Evolutionary conservation across 768 basidiomycete species (phyloP), one percentile per base, ranked within the genome.

Genomic region (Serpula lacrymans): DNA sequence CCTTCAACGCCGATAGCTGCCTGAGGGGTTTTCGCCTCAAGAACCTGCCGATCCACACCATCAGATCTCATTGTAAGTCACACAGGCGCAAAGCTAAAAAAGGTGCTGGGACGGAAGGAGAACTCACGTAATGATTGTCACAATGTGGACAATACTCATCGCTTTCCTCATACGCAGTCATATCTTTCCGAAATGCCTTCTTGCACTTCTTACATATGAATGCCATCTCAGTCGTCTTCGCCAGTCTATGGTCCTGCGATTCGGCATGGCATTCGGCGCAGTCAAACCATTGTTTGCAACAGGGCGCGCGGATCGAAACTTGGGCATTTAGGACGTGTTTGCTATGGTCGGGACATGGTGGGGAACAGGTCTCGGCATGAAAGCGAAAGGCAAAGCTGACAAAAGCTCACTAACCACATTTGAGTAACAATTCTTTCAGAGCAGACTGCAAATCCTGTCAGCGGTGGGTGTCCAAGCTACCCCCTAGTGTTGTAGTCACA

Each of bases 81-180:
- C 4, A 4, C 14, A 11, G 14, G 8, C 17, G 22, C 16, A 14
- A 24, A 42, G 34, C 9, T 14, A 12, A 6, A 3, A 39, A 17
- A 13, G 14, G 16, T 24, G 12, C 6, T 22, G 4, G 33, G 18
- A 20, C n/a, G 26, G 13, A 27, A 14, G 17, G 31, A 21, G 23
- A n/a, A 71, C 87, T 53, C 58, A 95, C 96, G 60, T 94, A 99
- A 58, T 94, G 94, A 59, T 98, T 98, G 64, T 97, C 96, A 58
- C 96, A 97, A 63, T 96, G 87, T 0, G 95, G 96, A 59, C 96
- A 98, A 59, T 84, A 98, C 64, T 99, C 96, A 59, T 98, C 94
- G 56, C 91, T 92, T 60, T 99, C 95, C 53, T 98, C 95, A 55
- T 90, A 98, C 6, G 62, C 64, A 0, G 72, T 48, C 91, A 97